phyloP scores from a whole-genome alignment of 1,284 basidiomycete species.

The Cystobasidium sp. region DNA sequence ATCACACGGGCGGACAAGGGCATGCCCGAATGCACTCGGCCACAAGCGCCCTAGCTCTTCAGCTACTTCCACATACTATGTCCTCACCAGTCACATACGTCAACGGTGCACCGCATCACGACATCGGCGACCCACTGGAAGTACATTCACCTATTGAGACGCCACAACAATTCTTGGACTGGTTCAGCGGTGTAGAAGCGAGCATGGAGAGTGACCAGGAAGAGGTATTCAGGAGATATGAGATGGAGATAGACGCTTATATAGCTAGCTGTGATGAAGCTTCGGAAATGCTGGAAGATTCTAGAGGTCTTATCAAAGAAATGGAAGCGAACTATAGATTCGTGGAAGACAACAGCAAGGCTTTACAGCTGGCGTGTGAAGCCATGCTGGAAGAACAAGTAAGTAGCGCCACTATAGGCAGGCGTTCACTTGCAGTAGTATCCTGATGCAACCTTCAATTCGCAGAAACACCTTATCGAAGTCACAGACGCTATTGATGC shows the following conservation, averaged over 20 bases:
- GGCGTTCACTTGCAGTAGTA: not conserved
- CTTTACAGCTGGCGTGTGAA: constrained; percentile 86
- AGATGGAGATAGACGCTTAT: constrained; percentile 73
- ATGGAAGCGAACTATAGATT: constrained; percentile 81
- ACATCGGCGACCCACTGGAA: constrained; percentile 63
- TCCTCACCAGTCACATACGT: constrained; percentile 31
- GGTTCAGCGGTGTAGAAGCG: constrained; percentile 79
- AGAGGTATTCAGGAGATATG: constrained; percentile 80
- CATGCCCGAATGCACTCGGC: constrained; percentile 24
- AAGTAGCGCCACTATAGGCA: constrained; percentile 50
- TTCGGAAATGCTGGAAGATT: constrained; percentile 69
- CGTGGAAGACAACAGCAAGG: constrained; percentile 85
- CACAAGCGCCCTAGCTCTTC: constrained; percentile 22
- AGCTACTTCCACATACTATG: constrained; percentile 19
- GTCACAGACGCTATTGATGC: constrained; percentile 76
- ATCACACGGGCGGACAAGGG: not conserved
- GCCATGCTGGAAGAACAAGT: constrained; percentile 82
- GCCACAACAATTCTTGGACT: constrained; percentile 91
- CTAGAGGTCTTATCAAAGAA: constrained; percentile 72
- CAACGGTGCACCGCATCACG: constrained; percentile 45
- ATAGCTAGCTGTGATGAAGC: constrained; percentile 74
- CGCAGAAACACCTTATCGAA: constrained; percentile 72
- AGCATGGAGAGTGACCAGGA: constrained; percentile 89
- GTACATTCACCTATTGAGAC: constrained; percentile 76
- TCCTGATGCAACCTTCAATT: not conserved